Evolutionary conservation across 1,284 basidiomycete species (phyloP), one percentile per base, ranked within the genome.

Genomic region (Sporisorium exsertum): DNA sequence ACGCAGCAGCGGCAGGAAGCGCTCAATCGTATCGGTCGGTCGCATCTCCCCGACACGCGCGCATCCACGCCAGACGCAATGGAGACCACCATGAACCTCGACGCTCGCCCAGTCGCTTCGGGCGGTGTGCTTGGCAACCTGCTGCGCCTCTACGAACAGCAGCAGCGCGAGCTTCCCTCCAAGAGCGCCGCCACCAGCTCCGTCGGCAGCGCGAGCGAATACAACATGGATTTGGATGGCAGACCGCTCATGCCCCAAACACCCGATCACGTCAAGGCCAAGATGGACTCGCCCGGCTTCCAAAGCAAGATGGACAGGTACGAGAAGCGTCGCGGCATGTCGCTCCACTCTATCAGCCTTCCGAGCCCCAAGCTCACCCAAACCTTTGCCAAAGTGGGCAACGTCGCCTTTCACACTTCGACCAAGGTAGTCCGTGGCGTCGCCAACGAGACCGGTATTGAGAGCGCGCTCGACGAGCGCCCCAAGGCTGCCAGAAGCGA

Each of bases 401-500:
- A 47, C 22, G 71, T 45, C 18, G 64, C 72, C 16, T 58, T 72
- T 42, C 64, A 37, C 55, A 67, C 73, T 10, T 72, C 77, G 5
- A 20, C 67, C 58, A 78, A 76, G 43, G 76, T 81, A 4, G 70
- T 79, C 10, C 73, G 78, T 24, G 73, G 77, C 26, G 82, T 81
- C 27, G 82, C 77, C 13, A 76, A 64, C 53, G 83, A 85, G 60
- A 73, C 75, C 16, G 83, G 81, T 18, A 59, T 84, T 54, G 78
- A 83, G 33, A 72, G 79, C 22, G 78, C 77, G 16, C 72, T 80
- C 46, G 72, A 79, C 54, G 85, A 87, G 70, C 79, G 88, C n/a
- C 91, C 90, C 5, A 86, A 89, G 42, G 87, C 88, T 3, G 88
- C 90, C 10, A 86, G 88, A 51, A 89, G 87, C 64, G 89, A 87